Base-by-base conservation (phyloP, 495 filamentous ascomycete genomes). In the Glutinoglossum americanum region DNA sequence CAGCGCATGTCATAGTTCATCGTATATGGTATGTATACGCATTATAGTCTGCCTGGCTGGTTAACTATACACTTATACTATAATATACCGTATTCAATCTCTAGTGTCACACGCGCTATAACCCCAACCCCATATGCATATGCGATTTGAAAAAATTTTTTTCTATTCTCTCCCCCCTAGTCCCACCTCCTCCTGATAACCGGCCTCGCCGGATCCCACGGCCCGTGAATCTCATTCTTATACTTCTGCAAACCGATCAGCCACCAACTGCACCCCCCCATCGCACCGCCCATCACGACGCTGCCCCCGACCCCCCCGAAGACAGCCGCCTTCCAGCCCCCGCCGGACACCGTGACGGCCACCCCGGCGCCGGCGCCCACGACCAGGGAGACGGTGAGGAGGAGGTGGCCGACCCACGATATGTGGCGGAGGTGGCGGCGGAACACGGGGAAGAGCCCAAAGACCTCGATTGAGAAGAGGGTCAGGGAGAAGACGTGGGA, bases 251-350 rank as follows among this genome's bases (percentile, higher is more conserved):
- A 69, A 51, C 86, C 84, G 65, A 98, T 97, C 58, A 98, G 71
- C 93, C 93, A 97, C 90, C 88, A 96, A 63, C 85, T 90, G 66
- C 89, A 96, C 45, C 86, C 83, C 1, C 90, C 92, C 86, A 96
- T 94, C 1, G 79, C 82, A 32, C 78, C 76, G 5, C 89, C 85
- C 5, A 94, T 66, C 41, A 94, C 74, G 11, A 82, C n/a, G n/a
- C n/a, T n/a, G n/a, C n/a, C 81, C 0, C 88, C 75, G 0, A 86
- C 72, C 32, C 84, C 72, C 0, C n/a, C n/a, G n/a, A n/a, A n/a
- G n/a, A n/a, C n/a, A n/a, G 81, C 85, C 5, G 80, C 80, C 58
- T 76, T 82, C 82, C 83, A 89, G 27, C 85, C 83, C 59, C 81
- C 84, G 15, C 71, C 68, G 7, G 74, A 73, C 11, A 79, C 63